A percentile compares a stretch with the other conserved stretches of the same genome.
Evolutionary conservation across 495 filamentous ascomycete species (phyloP).

Genomic region (Lophiotrema nucula): DNA sequence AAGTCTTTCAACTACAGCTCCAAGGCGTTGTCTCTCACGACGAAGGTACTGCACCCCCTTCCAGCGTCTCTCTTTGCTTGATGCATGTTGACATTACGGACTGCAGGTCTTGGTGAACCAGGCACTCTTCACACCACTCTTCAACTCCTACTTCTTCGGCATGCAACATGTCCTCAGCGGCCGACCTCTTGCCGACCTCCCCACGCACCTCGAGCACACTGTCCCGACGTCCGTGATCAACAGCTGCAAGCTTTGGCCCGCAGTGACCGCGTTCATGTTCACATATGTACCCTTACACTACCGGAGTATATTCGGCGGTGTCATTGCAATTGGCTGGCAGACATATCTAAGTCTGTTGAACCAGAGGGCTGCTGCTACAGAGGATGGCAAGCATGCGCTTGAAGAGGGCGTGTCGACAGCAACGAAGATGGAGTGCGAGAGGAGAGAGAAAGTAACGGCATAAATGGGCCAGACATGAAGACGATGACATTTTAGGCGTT

Average conservation of each 20-base stretch:
- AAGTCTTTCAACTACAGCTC: conserved; percentile 77
- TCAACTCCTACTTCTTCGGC: conserved; percentile 91
- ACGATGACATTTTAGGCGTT: too few species aligned
- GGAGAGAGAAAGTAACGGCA: background rate
- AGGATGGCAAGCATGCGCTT: background rate
- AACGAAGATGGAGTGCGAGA: background rate
- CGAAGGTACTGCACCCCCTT: conserved; percentile 10
- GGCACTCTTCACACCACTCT: conserved; percentile 75
- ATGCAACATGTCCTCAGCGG: conserved; percentile 67
- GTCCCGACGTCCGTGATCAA: conserved; percentile 76
- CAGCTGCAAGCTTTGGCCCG: conserved; percentile 85
- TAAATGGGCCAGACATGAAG: background rate
- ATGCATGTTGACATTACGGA: background rate
- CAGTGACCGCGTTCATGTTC: conserved; percentile 84
- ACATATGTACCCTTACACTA: conserved; percentile 77
- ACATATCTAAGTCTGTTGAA: conserved; percentile 85
- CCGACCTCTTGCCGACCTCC: conserved; percentile 58
- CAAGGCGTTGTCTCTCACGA: conserved; percentile 48
- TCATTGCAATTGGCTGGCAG: conserved; percentile 86
- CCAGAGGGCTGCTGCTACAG: conserved; percentile 57
- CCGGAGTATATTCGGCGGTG: conserved; percentile 72
- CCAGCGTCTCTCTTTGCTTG: background rate
- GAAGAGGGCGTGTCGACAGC: background rate
- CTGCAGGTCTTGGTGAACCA: conserved; percentile 81
- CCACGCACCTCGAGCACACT: conserved; percentile 68